phyloP scores from a whole-genome alignment of 306 rosid genomes.

The Vigna radiata region DNA sequence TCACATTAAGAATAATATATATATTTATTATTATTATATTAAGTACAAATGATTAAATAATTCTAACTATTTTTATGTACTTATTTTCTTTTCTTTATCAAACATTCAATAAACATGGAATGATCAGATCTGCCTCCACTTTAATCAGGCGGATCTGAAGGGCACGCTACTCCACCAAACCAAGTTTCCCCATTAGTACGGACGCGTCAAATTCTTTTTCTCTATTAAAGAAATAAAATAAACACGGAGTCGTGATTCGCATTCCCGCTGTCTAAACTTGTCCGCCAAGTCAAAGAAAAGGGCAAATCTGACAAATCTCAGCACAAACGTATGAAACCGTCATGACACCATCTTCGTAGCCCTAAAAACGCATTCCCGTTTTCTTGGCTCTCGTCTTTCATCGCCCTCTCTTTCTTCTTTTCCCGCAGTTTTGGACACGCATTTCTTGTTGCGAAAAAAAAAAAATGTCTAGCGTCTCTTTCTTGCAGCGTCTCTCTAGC shows the following conservation, averaged over 20 bases:
- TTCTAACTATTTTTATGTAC: too few species aligned
- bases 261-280: constrained; percentile 50
- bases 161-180: constrained; percentile 33
- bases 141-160: background rate
- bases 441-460: background rate
- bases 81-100: too few species aligned
- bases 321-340: background rate
- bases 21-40: too few species aligned
- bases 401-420: constrained; percentile 10
- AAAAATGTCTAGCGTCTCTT: constrained; percentile 53
- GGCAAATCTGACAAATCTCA: constrained; percentile 10
- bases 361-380: constrained; percentile 32
- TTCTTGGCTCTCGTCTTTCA: background rate
- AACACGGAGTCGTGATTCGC: background rate
- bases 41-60: too few species aligned
- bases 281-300: constrained; percentile 52
- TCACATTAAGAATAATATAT: too few species aligned
- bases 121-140: background rate
- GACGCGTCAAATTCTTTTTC: background rate
- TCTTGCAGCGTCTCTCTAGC: constrained; percentile 58
- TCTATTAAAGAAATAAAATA: background rate
- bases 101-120: background rate
- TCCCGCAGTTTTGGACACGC: constrained; percentile 34
- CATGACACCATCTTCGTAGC: background rate
- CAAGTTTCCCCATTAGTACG: background rate